These are phyloP conservation scores for Zygosaccharomyces pseudobailii DNA, from an alignment of 1,139 yeast genomes.

Conservation along the genomic window DNA sequence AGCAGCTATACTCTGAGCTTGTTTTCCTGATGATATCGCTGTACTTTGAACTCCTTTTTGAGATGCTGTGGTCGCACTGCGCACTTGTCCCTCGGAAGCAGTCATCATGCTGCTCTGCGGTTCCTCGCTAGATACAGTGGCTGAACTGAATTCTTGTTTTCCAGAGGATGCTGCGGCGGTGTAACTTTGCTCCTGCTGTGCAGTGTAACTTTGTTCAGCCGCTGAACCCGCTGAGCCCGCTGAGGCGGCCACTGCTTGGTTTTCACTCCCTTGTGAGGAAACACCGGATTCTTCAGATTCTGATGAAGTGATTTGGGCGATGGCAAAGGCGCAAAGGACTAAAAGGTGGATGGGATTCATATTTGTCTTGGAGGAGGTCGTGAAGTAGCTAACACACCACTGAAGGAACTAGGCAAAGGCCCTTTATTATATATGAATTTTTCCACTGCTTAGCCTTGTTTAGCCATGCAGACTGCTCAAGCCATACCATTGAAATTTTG, in stretches of 20 bases:
- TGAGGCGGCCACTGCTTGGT: no score
- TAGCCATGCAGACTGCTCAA: not conserved
- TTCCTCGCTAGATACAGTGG: not conserved
- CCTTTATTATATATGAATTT: not conserved
- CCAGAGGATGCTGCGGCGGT: not conserved
- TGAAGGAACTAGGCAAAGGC: no score
- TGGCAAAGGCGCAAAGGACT: not conserved
- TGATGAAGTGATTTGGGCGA: not conserved
- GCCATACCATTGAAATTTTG: not conserved
- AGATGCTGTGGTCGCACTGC: slow-evolving; percentile 17
- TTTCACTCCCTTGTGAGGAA: not conserved
- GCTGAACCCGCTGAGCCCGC: no score
- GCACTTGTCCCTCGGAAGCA: not conserved
- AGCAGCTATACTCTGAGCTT: not conserved
- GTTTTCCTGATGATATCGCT: not conserved
- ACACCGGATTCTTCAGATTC: not conserved
- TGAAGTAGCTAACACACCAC: not conserved
- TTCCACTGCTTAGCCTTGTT: not conserved
- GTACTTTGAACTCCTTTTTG: slow-evolving; percentile 20
- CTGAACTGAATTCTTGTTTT: not conserved
- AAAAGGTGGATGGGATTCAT: not conserved
- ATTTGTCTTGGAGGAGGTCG: not conserved
- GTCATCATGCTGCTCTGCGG: not conserved
- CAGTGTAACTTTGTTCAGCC: no score
- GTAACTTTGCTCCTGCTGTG: no score